Evolutionary conservation across 2,329 filamentous ascomycete genomes (phyloP).

Genomic region (Tolypocladium tundrense): DNA sequence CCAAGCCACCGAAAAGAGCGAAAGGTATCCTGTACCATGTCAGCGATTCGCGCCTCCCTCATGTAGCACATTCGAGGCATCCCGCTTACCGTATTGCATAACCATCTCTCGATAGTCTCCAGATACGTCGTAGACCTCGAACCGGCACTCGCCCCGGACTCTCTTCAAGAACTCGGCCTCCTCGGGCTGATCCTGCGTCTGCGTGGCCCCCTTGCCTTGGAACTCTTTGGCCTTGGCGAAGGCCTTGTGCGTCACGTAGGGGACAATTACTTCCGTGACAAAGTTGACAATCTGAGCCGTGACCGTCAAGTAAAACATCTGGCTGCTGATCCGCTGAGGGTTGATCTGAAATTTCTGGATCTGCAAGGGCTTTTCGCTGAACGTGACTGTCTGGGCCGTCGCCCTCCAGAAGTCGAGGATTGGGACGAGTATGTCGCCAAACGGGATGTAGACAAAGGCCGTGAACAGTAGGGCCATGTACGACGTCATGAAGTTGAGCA

Average conservation of each 20-base stretch:
- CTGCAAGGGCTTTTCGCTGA: slow-evolving; percentile 61
- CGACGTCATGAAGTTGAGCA: slow-evolving; percentile 93
- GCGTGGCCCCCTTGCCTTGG: slow-evolving; percentile 43
- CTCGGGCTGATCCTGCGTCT: slow-evolving; percentile 57
- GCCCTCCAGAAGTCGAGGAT: slow-evolving; percentile 74
- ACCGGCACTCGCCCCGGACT: slow-evolving; percentile 72
- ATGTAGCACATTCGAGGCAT: neutral
- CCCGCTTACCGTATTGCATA: slow-evolving; percentile 55
- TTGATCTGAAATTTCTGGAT: slow-evolving; percentile 68
- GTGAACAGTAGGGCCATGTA: slow-evolving; percentile 89
- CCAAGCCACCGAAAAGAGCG: slow-evolving; percentile 89
- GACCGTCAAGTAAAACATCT: slow-evolving; percentile 93
- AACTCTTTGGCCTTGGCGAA: slow-evolving; percentile 72
- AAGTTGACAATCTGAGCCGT: slow-evolving; percentile 89
- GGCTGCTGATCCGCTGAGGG: slow-evolving; percentile 69
- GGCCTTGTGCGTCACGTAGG: slow-evolving; percentile 70
- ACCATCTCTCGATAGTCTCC: slow-evolving; percentile 90
- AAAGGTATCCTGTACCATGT: slow-evolving; percentile 60
- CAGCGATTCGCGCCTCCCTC: slow-evolving; percentile 2
- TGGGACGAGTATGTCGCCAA: slow-evolving; percentile 73
- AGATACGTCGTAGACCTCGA: slow-evolving; percentile 81
- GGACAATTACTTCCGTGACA: slow-evolving; percentile 72
- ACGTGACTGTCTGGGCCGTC: slow-evolving; percentile 64
- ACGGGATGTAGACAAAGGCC: slow-evolving; percentile 89
- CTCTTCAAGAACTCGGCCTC: slow-evolving; percentile 72